Percentiles rank a stretch among this genome's conserved stretches.
Conservation (phyloP, 2,329 filamentous ascomycete genomes). For the Cercospora brassicicola region DNA sequence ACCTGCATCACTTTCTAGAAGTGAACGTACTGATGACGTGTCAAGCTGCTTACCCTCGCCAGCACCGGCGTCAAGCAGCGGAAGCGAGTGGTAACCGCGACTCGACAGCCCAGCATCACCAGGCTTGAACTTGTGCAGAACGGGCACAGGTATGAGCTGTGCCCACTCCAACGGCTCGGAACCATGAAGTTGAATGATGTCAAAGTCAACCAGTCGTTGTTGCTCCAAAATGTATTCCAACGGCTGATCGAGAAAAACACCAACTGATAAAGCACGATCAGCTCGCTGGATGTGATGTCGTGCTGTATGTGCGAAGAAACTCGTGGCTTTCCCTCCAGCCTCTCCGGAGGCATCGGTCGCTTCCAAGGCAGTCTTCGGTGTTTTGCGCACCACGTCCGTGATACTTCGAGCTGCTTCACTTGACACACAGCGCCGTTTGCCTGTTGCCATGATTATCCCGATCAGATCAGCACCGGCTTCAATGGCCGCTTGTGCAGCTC, state of each 20-base stretch:
- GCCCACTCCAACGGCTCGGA: constrained; percentile 92
- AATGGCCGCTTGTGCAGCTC: constrained; percentile 77
- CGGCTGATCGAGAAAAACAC: constrained; percentile 91
- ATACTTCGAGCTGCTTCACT: constrained; percentile 78
- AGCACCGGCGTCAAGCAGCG: constrained; percentile 81
- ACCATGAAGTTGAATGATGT: constrained; percentile 91
- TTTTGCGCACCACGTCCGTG: constrained; percentile 70
- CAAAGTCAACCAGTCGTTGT: constrained; percentile 72
- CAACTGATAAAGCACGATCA: constrained; percentile 74
- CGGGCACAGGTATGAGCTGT: constrained; percentile 81
- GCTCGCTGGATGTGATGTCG: constrained; percentile 50
- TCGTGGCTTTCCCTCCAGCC: constrained; percentile 48
- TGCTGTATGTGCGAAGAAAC: constrained; percentile 68
- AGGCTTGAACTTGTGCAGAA: constrained; percentile 82
- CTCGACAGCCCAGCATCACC: constrained; percentile 68
- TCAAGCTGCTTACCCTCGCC: constrained; percentile 80
- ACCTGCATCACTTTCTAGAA: constrained; percentile 67
- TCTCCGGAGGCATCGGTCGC: constrained; percentile 18
- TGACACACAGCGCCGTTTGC: constrained; percentile 75
- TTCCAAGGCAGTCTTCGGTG: constrained; percentile 40
- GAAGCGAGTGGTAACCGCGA: constrained; percentile 78
- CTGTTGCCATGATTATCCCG: constrained; percentile 86
- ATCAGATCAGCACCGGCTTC: constrained; percentile 87
- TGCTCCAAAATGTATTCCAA: constrained; percentile 77
- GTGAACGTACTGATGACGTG: constrained; percentile 64